Base-by-base conservation (phyloP, 495 filamentous ascomycete genomes). In the Aspergillus funiculosus region DNA sequence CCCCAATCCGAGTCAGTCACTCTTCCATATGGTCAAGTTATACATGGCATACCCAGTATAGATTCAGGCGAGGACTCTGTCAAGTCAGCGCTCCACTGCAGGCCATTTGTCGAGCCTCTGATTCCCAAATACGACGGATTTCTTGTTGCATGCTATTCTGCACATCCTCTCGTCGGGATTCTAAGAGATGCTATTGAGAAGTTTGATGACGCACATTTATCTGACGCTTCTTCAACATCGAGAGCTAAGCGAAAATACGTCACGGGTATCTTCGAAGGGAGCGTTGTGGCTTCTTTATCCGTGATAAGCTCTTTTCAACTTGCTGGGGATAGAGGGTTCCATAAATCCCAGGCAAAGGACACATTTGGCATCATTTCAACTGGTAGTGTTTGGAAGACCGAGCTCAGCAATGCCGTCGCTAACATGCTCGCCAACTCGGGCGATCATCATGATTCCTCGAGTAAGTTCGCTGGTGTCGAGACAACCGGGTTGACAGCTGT, bases 311-410 rank as follows among this genome's bases (percentile, higher is more conserved):
- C 59, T 4, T 73, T 72, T 37, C 28, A 58, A 63, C 14, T 67
- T 62, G 20, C 57, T 19, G 22, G 26, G 19, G 60, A 44, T 14
- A 37, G 32, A 22, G 52, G 37, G 18, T 48, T 58, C 13, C 50
- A 51, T 31, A 67, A 63, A 43, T 42, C 55, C 10, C 65, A 71
- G 31, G 62, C 61, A 1, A 47, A 64, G 13, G 64, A 79, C 29
- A 79, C 74, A 28, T 95, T 94, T 68, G 92, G 90, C 8, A 94
- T 98, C 50, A 83, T 98, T 1, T 87, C 82, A 2, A 96, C 91
- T 0, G 92, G 92, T 0, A 79, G 77, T 41, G 80, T 77, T 45
- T 98, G 91, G 91, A 82, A 89, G 53, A 57, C 63, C 2, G 75
- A 92, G 13, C 69, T 96, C 20, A 73, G 67, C 1, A 60, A 70